A percentile compares a stretch with the other conserved stretches of the same genome.
phyloP scores from a whole-genome alignment of 306 rosid genomes.

The Glycine latifolia region DNA sequence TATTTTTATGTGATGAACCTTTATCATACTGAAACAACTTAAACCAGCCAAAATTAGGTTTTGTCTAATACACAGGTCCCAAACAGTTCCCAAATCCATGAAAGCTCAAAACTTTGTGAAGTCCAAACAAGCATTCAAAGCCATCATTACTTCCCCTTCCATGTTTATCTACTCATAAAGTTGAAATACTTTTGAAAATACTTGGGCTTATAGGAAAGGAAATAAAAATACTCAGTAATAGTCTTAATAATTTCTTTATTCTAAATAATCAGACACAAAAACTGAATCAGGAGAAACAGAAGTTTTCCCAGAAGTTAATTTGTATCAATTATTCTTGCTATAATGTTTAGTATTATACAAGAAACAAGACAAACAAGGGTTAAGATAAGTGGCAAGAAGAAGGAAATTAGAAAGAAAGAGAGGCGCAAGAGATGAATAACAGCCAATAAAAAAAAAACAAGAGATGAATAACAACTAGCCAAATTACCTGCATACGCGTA shows the following conservation, averaged over 20 bases:
- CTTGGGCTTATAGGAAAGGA: not conserved
- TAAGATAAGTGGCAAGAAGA: not conserved
- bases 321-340: not conserved
- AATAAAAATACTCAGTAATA: not conserved
- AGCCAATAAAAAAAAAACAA: not conserved
- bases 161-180: conserved; percentile 1
- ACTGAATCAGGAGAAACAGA: conserved; percentile 10
- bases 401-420: conserved; percentile 1
- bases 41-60: no score
- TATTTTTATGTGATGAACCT: no score
- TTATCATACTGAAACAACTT: no score
- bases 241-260: not conserved
- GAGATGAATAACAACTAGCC: conserved; percentile 16
- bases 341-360: conserved; percentile 13
- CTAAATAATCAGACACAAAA: not conserved
- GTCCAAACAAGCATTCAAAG: conserved; percentile 16
- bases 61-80: not conserved
- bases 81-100: not conserved
- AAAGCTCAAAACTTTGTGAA: conserved; percentile 9
- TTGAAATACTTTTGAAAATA: conserved; percentile 10
- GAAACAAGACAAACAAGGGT: conserved; percentile 24
- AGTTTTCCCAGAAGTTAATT: not conserved
- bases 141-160: not conserved
- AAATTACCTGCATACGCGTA: conserved; percentile 91
- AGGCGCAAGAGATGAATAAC: no score